Evolutionary conservation across 1,139 yeast genomes (phyloP).

Genomic region (Kurtzmaniella quercitrusa): DNA sequence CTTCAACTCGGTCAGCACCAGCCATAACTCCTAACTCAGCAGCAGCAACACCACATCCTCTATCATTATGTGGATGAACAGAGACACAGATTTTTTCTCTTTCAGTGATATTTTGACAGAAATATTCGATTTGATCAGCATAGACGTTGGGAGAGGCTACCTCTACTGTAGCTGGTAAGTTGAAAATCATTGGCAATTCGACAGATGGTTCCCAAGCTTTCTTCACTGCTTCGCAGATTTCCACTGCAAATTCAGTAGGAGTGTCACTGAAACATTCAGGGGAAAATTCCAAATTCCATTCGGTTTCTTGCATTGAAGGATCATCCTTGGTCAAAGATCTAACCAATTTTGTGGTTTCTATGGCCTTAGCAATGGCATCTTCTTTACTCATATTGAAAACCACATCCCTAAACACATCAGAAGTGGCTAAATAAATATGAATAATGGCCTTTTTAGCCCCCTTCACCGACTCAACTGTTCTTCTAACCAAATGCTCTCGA

Average conservation of each 20-base stretch:
- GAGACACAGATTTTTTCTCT: constrained; percentile 44
- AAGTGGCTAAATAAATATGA: constrained; percentile 45
- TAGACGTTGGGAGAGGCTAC: constrained; percentile 46
- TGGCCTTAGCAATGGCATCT: constrained; percentile 39
- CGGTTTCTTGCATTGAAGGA: constrained; percentile 34
- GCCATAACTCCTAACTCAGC: constrained; percentile 46
- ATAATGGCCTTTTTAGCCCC: constrained; percentile 48
- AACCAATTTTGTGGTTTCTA: constrained; percentile 38
- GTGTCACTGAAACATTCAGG: constrained; percentile 48
- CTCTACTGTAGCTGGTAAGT: constrained; percentile 49
- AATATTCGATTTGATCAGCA: constrained; percentile 49
- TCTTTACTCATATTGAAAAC: constrained; percentile 42
- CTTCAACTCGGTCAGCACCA: constrained; percentile 50
- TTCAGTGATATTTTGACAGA: constrained; percentile 36
- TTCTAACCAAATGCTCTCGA: constrained; percentile 39
- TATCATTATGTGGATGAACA: constrained; percentile 46
- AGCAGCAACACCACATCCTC: constrained; percentile 51
- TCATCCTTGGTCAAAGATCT: constrained; percentile 41
- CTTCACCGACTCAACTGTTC: constrained; percentile 43
- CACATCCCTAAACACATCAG: constrained; percentile 44
- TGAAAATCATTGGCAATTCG: constrained; percentile 41
- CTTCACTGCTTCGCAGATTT: constrained; percentile 45
- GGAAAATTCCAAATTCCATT: constrained; percentile 43
- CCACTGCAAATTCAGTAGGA: constrained; percentile 39
- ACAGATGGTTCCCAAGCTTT: constrained; percentile 43